Evolutionary conservation across 192 early-diverging fungal species (phyloP).

Genomic region (Entomortierella parvispora): DNA sequence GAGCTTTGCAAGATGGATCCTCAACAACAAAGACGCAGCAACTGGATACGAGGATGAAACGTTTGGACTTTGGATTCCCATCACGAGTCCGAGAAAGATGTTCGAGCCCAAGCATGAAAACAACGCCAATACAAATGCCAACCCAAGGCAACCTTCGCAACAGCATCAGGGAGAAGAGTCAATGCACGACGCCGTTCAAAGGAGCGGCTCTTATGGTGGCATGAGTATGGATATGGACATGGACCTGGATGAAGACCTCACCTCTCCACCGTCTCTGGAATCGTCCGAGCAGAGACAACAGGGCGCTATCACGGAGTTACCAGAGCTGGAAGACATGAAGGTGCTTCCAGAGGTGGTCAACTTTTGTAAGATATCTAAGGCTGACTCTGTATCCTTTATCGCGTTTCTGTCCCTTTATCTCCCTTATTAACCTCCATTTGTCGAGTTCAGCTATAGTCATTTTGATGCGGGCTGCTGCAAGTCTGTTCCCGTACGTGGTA

Average conservation of each 20-base stretch:
- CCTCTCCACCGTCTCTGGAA: background rate
- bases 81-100: conserved; percentile 4
- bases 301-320: conserved; percentile 2
- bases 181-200: too few species aligned
- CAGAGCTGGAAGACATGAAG: conserved; percentile 37
- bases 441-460: conserved; percentile 25
- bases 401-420: background rate
- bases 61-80: conserved; percentile 43
- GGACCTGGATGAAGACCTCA: background rate
- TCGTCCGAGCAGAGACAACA: background rate
- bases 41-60: conserved; percentile 34
- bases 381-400: background rate
- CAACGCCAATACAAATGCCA: background rate
- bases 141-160: background rate
- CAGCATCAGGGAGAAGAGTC: too few species aligned
- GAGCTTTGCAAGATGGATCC: too few species aligned
- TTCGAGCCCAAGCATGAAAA: too few species aligned
- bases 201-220: background rate
- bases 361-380: conserved; percentile 32
- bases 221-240: too few species aligned
- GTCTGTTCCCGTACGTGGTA: conserved; percentile 25
- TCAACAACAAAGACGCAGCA: background rate
- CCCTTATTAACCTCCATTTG: background rate
- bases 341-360: conserved; percentile 39
- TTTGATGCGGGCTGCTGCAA: conserved; percentile 34